Percentiles rank a stretch among this genome's conserved stretches.
These are phyloP conservation scores for Coprinellus aureogranulatus DNA, from an alignment of 768 basidiomycete genomes.

Conservation along the genomic window DNA sequence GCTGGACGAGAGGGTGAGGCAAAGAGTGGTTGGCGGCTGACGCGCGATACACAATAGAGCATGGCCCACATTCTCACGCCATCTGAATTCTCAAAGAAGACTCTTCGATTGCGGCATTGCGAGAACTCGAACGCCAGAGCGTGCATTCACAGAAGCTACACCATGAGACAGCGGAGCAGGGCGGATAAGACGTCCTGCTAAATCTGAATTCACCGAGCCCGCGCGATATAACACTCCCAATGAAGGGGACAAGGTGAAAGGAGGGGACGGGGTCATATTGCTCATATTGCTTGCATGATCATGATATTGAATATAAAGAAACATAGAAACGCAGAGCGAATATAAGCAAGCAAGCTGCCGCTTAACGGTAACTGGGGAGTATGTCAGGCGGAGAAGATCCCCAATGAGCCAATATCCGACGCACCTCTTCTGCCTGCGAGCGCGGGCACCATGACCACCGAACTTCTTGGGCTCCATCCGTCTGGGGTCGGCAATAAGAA, in stretches of 20 bases:
- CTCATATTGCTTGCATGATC: conserved; percentile 21
- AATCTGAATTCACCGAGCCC: background rate
- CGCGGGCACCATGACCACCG: conserved; percentile 97
- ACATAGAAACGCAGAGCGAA: conserved; percentile 45
- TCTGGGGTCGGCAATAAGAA: conserved; percentile 91
- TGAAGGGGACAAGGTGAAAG: background rate
- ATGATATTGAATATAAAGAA: conserved; percentile 34
- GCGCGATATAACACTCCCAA: background rate
- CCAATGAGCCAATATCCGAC: conserved; percentile 21
- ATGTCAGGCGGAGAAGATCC: conserved; percentile 7
- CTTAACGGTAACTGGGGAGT: conserved; percentile 85
- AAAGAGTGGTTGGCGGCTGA: no score
- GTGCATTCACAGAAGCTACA: background rate
- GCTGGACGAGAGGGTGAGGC: no score
- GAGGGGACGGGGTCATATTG: conserved; percentile 6
- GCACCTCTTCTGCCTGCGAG: conserved; percentile 95
- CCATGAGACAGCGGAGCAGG: no score
- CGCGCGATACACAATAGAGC: no score
- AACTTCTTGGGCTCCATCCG: conserved; percentile 99
- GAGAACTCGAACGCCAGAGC: no score
- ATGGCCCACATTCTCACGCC: no score
- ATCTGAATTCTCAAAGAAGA: no score
- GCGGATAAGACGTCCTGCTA: background rate
- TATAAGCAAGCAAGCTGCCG: conserved; percentile 32
- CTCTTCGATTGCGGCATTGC: no score